Evolutionary conservation across 805 yeast genomes (phyloP), one percentile per base, ranked within the genome.

Genomic region (Pichia insulana): DNA sequence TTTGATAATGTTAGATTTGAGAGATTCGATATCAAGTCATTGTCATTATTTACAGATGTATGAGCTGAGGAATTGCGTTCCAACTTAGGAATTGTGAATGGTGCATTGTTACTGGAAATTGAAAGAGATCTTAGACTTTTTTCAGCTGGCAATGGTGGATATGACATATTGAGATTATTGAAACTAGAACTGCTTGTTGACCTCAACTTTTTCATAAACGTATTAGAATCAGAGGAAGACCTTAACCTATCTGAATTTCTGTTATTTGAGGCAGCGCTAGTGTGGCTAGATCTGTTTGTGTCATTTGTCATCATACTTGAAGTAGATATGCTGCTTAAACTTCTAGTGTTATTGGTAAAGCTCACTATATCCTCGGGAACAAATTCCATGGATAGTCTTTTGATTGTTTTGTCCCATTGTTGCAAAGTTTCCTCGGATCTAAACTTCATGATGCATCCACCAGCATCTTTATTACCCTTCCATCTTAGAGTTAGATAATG

Each of bases 401-500:
- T 72, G 48, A 83, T 68, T 47, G 87, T 74, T 2, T 67, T 58
- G 45, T 76, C 86, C 97, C 97, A 92, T 59, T 82, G 90, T 44
- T 72, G 73, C 49, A 94, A 70, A 15, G 71, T 70, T 59, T 92
- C 97, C 54, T 89, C 97, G 40, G 82, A 82, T 47, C 82, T 74
- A 62, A 87, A 87, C 43, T 85, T 73, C 57, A 92, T 71, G 15
- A 87, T 76, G 52, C 92, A 88, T 16, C 85, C 78, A 12, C 96
- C 96, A 25, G 84, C 79, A 50, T 89, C 97, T 53, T 78, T 80
- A 40, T 81, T 78, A 8, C 95, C 92, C n/a, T 80, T 76, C 92
- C 92, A 84, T 13, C 84, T 74, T 10, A 83, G 73, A 30, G 80
- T 74, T 50, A 83, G 64, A 12, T 75, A 73, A 55, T 79, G 77